A percentile compares a stretch with the other conserved stretches of the same genome.
Conservation (phyloP, 106 monocot species). For the Allium fistulosum region DNA sequence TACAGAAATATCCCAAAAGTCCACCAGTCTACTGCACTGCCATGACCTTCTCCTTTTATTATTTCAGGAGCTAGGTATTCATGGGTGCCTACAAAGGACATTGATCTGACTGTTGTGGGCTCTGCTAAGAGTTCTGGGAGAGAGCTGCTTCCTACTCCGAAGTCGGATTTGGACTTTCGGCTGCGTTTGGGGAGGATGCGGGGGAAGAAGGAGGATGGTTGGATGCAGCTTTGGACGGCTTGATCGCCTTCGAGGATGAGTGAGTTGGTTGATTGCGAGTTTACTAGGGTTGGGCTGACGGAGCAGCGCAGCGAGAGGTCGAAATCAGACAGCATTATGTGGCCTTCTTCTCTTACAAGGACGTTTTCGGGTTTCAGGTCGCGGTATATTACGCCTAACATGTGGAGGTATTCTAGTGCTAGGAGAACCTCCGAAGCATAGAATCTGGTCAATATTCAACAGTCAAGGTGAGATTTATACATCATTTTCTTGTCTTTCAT, state of each 20-base stretch:
- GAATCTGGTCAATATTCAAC: constrained; percentile 10
- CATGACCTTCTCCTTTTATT: constrained; percentile 18
- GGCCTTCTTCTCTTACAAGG: constrained; percentile 36
- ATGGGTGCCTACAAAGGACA: constrained; percentile 24
- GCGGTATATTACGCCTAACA: constrained; percentile 21
- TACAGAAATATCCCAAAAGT: constrained; percentile 24
- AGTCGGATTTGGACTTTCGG: constrained; percentile 23
- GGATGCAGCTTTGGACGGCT: constrained; percentile 20
- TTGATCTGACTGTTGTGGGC: constrained; percentile 20
- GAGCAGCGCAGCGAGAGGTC: constrained; percentile 65
- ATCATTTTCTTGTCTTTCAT: no score
- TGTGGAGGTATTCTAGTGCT: constrained; percentile 22
- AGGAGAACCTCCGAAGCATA: constrained; percentile 24
- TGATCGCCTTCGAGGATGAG: constrained; percentile 12
- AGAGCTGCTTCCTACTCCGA: constrained; percentile 5
- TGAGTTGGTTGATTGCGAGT: constrained; percentile 11
- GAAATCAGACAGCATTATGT: constrained; percentile 98
- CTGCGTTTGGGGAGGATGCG: constrained; percentile 21
- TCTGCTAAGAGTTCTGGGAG: constrained; percentile 27
- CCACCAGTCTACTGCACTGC: constrained; percentile 26
- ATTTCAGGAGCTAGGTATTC: constrained; percentile 28
- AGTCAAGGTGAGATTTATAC: background rate
- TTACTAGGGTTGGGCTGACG: constrained; percentile 20
- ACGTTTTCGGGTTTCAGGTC: constrained; percentile 26
- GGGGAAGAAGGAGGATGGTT: constrained; percentile 21